phyloP scores from a whole-genome alignment of 2,329 filamentous ascomycete genomes.

The Graphiopsis chlorocephala region DNA sequence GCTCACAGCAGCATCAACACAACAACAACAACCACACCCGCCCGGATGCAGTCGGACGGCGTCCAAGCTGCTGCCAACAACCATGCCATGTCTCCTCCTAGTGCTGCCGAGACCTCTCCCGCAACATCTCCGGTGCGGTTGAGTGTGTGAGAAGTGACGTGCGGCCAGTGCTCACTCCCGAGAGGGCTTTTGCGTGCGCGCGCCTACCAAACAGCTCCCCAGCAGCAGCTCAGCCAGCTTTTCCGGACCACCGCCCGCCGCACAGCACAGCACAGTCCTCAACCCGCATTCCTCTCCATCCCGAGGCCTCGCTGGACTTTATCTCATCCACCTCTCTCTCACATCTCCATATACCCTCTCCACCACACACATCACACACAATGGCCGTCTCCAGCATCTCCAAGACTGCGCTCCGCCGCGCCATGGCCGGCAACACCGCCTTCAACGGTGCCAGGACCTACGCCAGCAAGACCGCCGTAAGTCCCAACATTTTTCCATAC shows the following conservation, averaged over 20 bases:
- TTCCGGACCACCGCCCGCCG: constrained; percentile 6
- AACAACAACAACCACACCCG: neutral
- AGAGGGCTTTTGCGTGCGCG: neutral
- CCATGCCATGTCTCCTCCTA: neutral
- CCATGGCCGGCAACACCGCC: constrained; percentile 58
- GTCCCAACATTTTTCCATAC: constrained; percentile 23
- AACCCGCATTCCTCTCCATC: constrained; percentile 7
- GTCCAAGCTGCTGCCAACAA: neutral
- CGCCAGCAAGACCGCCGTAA: constrained; percentile 86
- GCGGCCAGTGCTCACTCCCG: constrained; percentile 8
- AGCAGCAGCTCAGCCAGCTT: constrained; percentile 3
- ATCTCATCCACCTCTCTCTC: constrained; percentile 1
- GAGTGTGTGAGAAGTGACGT: constrained; percentile 1
- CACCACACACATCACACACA: constrained; percentile 9
- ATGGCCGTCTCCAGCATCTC: constrained; percentile 34
- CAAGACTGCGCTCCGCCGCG: constrained; percentile 77
- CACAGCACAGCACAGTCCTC: neutral
- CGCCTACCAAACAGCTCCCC: neutral
- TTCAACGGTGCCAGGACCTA: constrained; percentile 87
- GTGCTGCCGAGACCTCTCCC: neutral
- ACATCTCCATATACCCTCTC: constrained; percentile 3
- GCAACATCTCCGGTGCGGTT: constrained; percentile 1
- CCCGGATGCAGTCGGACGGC: neutral
- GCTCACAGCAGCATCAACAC: neutral
- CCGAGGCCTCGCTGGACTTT: constrained; percentile 7